Conservation (phyloP, 2,329 filamentous ascomycete genomes). For the Seiridium cupressi region DNA sequence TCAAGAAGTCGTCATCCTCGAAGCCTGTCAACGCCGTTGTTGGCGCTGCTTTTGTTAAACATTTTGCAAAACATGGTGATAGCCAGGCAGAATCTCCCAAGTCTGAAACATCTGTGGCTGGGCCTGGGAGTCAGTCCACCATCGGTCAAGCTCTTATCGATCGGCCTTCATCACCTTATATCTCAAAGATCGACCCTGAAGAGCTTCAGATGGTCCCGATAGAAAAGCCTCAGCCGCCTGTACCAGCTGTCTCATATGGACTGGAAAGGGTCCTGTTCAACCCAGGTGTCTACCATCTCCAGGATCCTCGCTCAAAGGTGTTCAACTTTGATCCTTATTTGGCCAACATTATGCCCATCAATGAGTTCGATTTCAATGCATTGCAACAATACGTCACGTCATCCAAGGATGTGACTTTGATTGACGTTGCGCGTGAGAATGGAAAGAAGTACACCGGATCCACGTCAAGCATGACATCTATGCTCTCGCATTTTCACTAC, state of each 20-base stretch:
- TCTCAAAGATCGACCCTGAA: slow-evolving; percentile 19
- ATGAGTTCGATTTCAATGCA: slow-evolving; percentile 88
- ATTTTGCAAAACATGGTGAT: no score
- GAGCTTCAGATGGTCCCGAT: slow-evolving; percentile 29
- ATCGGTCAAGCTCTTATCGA: no score
- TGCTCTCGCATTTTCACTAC: slow-evolving; percentile 88
- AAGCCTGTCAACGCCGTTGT: no score
- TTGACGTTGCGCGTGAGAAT: slow-evolving; percentile 63
- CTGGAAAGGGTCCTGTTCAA: slow-evolving; percentile 94
- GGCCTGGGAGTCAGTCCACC: no score
- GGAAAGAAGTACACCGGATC: slow-evolving; percentile 86
- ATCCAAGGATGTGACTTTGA: slow-evolving; percentile 74
- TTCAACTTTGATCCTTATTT: slow-evolving; percentile 98
- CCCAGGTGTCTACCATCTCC: slow-evolving; percentile 84
- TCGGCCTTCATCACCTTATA: background rate
- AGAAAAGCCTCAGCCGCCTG: slow-evolving; percentile 30
- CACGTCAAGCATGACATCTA: slow-evolving; percentile 92
- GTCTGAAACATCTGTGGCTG: background rate
- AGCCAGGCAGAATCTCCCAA: background rate
- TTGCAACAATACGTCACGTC: slow-evolving; percentile 88
- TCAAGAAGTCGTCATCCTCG: no score
- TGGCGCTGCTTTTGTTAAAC: no score
- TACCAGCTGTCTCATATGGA: slow-evolving; percentile 68
- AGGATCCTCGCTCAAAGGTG: slow-evolving; percentile 82
- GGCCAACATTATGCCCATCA: slow-evolving; percentile 86